These are phyloP conservation scores for Cladosporium oxysporum DNA, from an alignment of 2,329 filamentous ascomycete genomes.

Conservation along the genomic window DNA sequence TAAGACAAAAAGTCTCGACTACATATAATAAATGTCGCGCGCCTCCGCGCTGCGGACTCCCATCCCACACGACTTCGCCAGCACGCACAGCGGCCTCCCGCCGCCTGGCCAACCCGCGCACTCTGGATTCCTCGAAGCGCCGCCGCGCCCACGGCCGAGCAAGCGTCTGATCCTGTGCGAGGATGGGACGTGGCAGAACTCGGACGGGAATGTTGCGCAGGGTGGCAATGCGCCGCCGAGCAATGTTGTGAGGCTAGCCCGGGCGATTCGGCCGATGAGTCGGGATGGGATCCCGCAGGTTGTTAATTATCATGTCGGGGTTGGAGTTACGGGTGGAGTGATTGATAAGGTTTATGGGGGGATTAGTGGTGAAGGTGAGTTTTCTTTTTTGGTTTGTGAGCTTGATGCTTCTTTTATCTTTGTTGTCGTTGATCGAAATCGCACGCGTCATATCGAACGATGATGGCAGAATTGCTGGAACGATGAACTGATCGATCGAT, in stretches of 20 bases:
- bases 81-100: not conserved
- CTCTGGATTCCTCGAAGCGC: slow-evolving; percentile 17
- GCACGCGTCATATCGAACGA: not conserved
- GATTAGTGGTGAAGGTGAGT: slow-evolving; percentile 41
- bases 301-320: slow-evolving; percentile 53
- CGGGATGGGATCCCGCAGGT: slow-evolving; percentile 53
- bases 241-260: slow-evolving; percentile 52
- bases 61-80: slow-evolving; percentile 2
- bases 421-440: not conserved
- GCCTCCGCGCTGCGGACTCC: slow-evolving; percentile 12
- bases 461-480: not conserved
- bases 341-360: slow-evolving; percentile 41
- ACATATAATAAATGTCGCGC: slow-evolving; percentile 14
- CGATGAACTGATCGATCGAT: not conserved
- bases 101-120: not conserved
- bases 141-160: slow-evolving; percentile 18
- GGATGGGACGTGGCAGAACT: slow-evolving; percentile 46
- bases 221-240: slow-evolving; percentile 47
- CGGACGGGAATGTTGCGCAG: slow-evolving; percentile 49
- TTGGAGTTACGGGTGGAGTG: slow-evolving; percentile 48
- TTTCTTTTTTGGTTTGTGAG: not conserved
- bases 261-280: slow-evolving; percentile 51
- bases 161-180: slow-evolving; percentile 30
- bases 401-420: not conserved
- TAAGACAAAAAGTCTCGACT: too few species aligned